Conservation (phyloP, 805 yeast genomes). For the Deakozyma indianensis region DNA sequence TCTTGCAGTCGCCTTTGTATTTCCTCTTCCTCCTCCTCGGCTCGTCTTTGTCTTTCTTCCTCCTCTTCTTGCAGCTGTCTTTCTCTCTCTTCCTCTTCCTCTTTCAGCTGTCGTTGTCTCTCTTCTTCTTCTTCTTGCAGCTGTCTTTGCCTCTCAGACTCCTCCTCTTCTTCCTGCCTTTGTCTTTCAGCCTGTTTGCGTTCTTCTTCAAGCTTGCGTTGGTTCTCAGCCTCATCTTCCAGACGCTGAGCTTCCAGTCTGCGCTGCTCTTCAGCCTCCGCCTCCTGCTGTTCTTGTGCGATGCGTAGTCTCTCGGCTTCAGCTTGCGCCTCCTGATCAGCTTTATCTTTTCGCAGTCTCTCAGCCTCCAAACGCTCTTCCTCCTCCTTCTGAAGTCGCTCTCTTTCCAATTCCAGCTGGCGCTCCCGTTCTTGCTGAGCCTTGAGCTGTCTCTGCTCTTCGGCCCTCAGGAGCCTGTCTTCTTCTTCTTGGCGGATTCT, state of each 20-base stretch:
- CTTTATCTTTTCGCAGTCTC: background rate
- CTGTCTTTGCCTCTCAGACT: background rate
- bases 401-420: background rate
- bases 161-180: background rate
- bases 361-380: background rate
- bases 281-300: background rate
- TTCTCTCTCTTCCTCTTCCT: background rate
- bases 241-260: background rate
- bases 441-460: background rate
- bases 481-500: background rate
- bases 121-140: background rate
- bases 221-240: background rate
- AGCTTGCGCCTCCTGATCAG: background rate
- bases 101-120: background rate
- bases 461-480: background rate
- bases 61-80: background rate
- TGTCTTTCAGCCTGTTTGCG: background rate
- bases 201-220: background rate
- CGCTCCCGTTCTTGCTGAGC: background rate
- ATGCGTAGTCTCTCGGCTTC: background rate
- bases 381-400: background rate
- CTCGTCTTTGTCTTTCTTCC: background rate
- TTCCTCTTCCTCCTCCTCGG: too few relatives aligned
- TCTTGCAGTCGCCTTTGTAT: background rate
- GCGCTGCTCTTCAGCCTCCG: background rate